Evolutionary conservation across 2,329 filamentous ascomycete species (phyloP), one percentile per base, ranked within the genome.

Genomic region (Alternaria ventricosa): DNA sequence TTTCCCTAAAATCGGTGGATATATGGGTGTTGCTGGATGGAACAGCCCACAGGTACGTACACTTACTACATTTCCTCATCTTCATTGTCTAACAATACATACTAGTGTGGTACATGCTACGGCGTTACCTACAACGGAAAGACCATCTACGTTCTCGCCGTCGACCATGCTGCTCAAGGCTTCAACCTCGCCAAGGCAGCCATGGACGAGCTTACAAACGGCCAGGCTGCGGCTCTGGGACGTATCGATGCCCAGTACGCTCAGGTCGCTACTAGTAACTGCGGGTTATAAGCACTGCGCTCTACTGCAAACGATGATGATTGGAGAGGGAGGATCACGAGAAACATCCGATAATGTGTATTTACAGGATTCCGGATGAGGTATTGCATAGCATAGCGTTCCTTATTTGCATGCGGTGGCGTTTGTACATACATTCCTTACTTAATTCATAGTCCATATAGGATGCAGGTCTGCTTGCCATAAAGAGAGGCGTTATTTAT

Each of bases 41-140:
- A 82, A 84, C 73, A 75, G 71, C 43, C 51, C 72, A 43, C 71
- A 75, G 66, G 75, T 75, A 67, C 45, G 71, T 53, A 25, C 44
- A 53, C 55, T 23, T 46, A 25, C 58, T 43, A 11, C 25, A 27
- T 57, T 27, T 9, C 10, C n/a, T 45, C 33, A 15, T 20, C 12
- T 53, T 53, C 12, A 41, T 10, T 8, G 30, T 57, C 67, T 70
- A 64, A 71, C 49, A 50, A 41, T 27, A 11, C 9, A 46, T 60
- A 13, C 69, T 23, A 84, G 75, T 87, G 86, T 73, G 85, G 85
- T 53, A 83, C 82, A 47, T 87, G 86, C 80, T 87, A 85, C 73
- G 74, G 79, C 56, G 69, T 87, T 58, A 81, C 80, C 47, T 87
- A 83, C 75, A 80, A 82, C 50, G 79, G 79, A 63, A 77, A 81